These are phyloP conservation scores for Oryza meridionalis DNA, from an alignment of 176 grass and related monocot genomes.

Conservation along the genomic window DNA sequence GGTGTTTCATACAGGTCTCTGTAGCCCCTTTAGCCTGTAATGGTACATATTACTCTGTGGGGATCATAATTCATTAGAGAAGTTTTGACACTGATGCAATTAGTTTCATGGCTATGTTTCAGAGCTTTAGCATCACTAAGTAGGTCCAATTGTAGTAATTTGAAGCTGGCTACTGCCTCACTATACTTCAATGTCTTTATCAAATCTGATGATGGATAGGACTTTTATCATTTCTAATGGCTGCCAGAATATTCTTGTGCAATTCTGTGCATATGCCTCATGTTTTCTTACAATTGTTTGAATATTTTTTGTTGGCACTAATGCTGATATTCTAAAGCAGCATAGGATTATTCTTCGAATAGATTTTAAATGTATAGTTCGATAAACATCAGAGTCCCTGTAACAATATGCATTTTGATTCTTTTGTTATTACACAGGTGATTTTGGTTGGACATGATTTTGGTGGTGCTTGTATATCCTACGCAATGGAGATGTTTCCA, in stretches of 20 bases:
- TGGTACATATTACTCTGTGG: not conserved
- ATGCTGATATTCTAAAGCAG: slow-evolving; percentile 12
- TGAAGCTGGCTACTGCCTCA: not conserved
- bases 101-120: not conserved
- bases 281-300: not conserved
- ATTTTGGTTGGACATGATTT: slow-evolving; percentile 96
- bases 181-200: slow-evolving; percentile 25
- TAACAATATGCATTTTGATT: slow-evolving; percentile 20
- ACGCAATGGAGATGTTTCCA: slow-evolving; percentile 85
- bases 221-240: slow-evolving; percentile 11
- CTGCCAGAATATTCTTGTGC: not conserved
- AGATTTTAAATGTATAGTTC: no score
- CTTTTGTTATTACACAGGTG: slow-evolving; percentile 55
- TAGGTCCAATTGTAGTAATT: not conserved
- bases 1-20: not conserved
- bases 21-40: not conserved
- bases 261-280: slow-evolving; percentile 11
- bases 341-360: no score
- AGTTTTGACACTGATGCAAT: not conserved
- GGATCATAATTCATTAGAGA: slow-evolving; percentile 28
- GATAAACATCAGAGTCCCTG: no score
- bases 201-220: slow-evolving; percentile 3
- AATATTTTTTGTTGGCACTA: slow-evolving; percentile 1
- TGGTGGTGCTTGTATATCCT: slow-evolving; percentile 86
- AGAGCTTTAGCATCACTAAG: not conserved